phyloP scores from a whole-genome alignment of 176 grass and related monocot genomes.

The Hordeum marinum region DNA sequence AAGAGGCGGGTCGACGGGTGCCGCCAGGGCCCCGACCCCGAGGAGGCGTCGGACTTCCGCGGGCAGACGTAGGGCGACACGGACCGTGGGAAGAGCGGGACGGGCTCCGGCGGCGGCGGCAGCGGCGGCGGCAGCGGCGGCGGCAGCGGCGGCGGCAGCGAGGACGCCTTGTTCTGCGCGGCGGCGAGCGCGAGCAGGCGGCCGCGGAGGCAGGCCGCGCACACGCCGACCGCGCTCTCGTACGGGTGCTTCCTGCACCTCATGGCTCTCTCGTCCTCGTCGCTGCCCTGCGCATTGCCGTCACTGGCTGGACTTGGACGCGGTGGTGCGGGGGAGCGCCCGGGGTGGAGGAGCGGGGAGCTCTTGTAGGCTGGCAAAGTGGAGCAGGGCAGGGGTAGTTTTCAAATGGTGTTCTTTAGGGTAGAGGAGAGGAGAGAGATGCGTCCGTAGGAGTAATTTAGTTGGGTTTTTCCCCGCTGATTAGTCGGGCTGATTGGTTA shows the following conservation, averaged over 20 bases:
- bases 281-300: neutral
- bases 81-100: slow-evolving; percentile 34
- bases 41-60: slow-evolving; percentile 32
- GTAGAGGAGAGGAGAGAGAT: neutral
- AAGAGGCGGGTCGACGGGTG: slow-evolving; percentile 44
- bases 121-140: neutral
- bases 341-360: neutral
- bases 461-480: neutral
- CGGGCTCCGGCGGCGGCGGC: neutral
- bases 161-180: slow-evolving; percentile 59
- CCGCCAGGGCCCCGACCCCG: neutral
- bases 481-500: neutral
- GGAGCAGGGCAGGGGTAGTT: neutral
- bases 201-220: slow-evolving; percentile 83
- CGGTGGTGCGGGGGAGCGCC: neutral
- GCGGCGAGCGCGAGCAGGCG: slow-evolving; percentile 68
- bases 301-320: neutral
- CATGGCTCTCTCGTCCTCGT: slow-evolving; percentile 32
- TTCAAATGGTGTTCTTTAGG: neutral
- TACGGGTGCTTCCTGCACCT: slow-evolving; percentile 80
- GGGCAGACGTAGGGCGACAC: slow-evolving; percentile 50
- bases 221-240: slow-evolving; percentile 61
- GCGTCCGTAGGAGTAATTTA: neutral
- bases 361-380: neutral
- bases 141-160: neutral